These are phyloP conservation scores for Cardamine chenopodiifolia DNA, from an alignment of 345 rosid genomes.

Conservation along the genomic window DNA sequence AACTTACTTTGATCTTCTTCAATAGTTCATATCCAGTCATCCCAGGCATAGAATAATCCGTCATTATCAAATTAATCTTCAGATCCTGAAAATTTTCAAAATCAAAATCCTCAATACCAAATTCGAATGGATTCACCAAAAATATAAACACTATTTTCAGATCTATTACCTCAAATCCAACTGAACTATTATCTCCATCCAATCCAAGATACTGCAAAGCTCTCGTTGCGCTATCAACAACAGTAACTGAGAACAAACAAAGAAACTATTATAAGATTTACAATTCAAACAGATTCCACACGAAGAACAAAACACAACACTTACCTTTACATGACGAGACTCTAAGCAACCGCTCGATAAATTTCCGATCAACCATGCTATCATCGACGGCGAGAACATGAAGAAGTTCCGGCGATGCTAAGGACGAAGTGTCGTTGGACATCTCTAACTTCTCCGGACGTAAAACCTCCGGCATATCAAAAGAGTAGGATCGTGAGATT, in stretches of 20 bases:
- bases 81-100: constrained; percentile 49
- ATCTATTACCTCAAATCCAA: constrained; percentile 64
- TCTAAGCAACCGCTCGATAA: constrained; percentile 76
- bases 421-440: constrained; percentile 31
- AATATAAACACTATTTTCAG: not conserved
- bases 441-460: constrained; percentile 31
- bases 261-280: not conserved
- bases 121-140: not conserved
- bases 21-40: constrained; percentile 84
- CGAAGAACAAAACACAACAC: not conserved
- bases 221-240: constrained; percentile 71
- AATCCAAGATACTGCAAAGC: constrained; percentile 79
- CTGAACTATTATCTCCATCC: constrained; percentile 65
- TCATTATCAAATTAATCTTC: constrained; percentile 77
- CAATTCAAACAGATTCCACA: not conserved
- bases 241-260: constrained; percentile 54
- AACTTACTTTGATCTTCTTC: constrained; percentile 70
- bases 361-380: constrained; percentile 75
- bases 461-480: constrained; percentile 44
- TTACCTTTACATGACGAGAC: constrained; percentile 81
- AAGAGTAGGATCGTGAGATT: not conserved
- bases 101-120: not conserved
- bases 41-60: constrained; percentile 88
- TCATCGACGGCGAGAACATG: constrained; percentile 98
- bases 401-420: constrained; percentile 55